A percentile compares a stretch with the other conserved stretches of the same genome.
Conservation (phyloP, 768 basidiomycete genomes). For the Fibroporia radiculosa region DNA sequence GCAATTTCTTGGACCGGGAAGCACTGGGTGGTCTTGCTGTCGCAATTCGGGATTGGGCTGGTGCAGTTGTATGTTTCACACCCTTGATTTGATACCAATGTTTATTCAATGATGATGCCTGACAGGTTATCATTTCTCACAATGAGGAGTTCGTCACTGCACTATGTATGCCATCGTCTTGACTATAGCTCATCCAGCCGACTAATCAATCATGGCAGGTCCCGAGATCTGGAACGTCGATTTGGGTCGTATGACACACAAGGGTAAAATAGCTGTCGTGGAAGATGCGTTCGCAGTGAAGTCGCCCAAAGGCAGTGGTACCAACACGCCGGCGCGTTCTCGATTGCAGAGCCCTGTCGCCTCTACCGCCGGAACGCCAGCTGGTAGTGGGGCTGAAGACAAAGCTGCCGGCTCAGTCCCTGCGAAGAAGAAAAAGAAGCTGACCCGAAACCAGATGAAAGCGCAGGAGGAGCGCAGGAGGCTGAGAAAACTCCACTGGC, state of each 20-base stretch:
- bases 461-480: constrained; percentile 81
- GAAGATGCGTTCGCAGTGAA: constrained; percentile 75
- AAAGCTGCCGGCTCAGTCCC: constrained; percentile 29
- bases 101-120: constrained; percentile 13
- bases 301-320: constrained; percentile 62
- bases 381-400: constrained; percentile 72
- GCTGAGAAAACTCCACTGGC: constrained; percentile 75
- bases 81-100: background rate
- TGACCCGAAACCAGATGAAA: constrained; percentile 85
- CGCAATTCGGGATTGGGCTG: constrained; percentile 92
- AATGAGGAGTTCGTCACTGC: constrained; percentile 84
- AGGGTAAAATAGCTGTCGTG: constrained; percentile 80
- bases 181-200: background rate
- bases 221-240: constrained; percentile 96
- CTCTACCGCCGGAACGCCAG: constrained; percentile 69
- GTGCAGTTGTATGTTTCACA: constrained; percentile 61
- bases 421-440: constrained; percentile 82
- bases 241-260: constrained; percentile 72
- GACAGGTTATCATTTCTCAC: constrained; percentile 90
- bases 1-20: constrained; percentile 96
- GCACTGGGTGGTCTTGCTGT: constrained; percentile 91
- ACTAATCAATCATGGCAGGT: constrained; percentile 32
- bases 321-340: constrained; percentile 66
- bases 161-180: constrained; percentile 47
- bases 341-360: constrained; percentile 61